These are phyloP conservation scores for Globisporangium iwayamae DNA, from an alignment of 352 stramenopile species.

Conservation along the genomic window DNA sequence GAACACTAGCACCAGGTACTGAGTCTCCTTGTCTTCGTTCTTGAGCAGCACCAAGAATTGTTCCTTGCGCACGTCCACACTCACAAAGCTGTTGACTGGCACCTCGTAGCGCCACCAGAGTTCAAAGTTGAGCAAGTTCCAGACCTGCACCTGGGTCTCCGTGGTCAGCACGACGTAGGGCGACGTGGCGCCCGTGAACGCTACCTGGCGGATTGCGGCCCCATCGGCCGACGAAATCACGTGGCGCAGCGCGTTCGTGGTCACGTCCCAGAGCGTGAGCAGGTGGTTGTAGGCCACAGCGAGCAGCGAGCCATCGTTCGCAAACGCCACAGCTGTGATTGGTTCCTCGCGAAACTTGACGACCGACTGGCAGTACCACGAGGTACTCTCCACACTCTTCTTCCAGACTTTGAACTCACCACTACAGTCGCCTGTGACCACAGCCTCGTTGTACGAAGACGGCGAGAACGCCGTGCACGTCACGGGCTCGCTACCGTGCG, in stretches of 20 bases:
- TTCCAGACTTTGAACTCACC: slow-evolving; percentile 86
- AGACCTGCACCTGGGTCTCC: slow-evolving; percentile 57
- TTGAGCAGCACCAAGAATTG: slow-evolving; percentile 54
- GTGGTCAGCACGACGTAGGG: slow-evolving; percentile 70
- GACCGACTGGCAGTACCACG: slow-evolving; percentile 79
- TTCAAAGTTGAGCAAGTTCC: slow-evolving; percentile 62
- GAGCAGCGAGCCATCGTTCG: slow-evolving; percentile 75
- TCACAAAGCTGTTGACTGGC: slow-evolving; percentile 29
- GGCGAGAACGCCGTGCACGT: slow-evolving; percentile 59
- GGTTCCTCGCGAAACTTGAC: slow-evolving; percentile 68
- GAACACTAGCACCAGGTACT: slow-evolving; percentile 56
- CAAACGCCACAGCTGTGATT: slow-evolving; percentile 69
- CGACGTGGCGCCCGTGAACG: slow-evolving; percentile 55
- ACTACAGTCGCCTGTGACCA: slow-evolving; percentile 60
- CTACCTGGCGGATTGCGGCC: slow-evolving; percentile 41
- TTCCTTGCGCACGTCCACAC: slow-evolving; percentile 30
- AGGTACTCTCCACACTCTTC: slow-evolving; percentile 26
- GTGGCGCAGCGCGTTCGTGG: slow-evolving; percentile 65
- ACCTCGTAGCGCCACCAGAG: slow-evolving; percentile 76
- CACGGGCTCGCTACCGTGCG: slow-evolving; percentile 52
- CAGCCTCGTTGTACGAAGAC: slow-evolving; percentile 30
- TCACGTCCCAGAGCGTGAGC: slow-evolving; percentile 84
- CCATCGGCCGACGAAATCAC: slow-evolving; percentile 72
- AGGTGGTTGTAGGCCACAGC: slow-evolving; percentile 78
- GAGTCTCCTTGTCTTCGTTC: slow-evolving; percentile 2